These are phyloP conservation scores for Leccinum sublutescens DNA, from an alignment of 768 basidiomycete species.

Conservation along the genomic window DNA sequence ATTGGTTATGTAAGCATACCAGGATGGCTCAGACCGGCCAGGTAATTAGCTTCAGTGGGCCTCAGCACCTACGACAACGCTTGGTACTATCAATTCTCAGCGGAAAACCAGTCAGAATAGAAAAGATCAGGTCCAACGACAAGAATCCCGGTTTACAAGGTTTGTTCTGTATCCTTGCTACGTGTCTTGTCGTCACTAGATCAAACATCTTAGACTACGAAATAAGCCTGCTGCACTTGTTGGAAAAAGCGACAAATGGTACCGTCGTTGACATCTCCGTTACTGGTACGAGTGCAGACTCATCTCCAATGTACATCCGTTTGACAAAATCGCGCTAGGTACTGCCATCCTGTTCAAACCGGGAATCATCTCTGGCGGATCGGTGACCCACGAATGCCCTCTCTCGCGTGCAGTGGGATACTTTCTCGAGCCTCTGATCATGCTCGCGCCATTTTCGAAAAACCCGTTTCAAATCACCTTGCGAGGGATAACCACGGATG, in stretches of 20 bases:
- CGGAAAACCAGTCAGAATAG: slow-evolving; percentile 79
- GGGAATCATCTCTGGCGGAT: slow-evolving; percentile 85
- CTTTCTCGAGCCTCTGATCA: slow-evolving; percentile 86
- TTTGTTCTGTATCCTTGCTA: slow-evolving; percentile 31
- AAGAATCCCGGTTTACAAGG: slow-evolving; percentile 95
- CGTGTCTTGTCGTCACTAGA: neutral
- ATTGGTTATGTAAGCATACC: slow-evolving; percentile 27
- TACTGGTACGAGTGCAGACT: slow-evolving; percentile 58
- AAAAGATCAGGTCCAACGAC: slow-evolving; percentile 86
- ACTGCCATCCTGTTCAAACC: slow-evolving; percentile 91
- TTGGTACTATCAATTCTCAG: slow-evolving; percentile 88
- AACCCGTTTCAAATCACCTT: slow-evolving; percentile 77
- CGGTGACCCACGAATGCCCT: slow-evolving; percentile 82
- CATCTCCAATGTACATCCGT: neutral
- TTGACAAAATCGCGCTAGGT: slow-evolving; percentile 46
- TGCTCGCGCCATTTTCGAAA: slow-evolving; percentile 93
- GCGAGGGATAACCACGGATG: slow-evolving; percentile 90
- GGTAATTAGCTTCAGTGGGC: slow-evolving; percentile 68
- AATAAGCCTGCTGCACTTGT: slow-evolving; percentile 79
- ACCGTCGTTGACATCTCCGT: slow-evolving; percentile 94
- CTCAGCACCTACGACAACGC: slow-evolving; percentile 79
- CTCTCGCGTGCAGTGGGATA: slow-evolving; percentile 89
- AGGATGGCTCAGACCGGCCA: slow-evolving; percentile 40
- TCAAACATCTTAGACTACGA: slow-evolving; percentile 71
- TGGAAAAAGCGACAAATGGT: slow-evolving; percentile 93